Conservation (phyloP, 179 eudicot genomes). For the Spinacia oleracea region DNA sequence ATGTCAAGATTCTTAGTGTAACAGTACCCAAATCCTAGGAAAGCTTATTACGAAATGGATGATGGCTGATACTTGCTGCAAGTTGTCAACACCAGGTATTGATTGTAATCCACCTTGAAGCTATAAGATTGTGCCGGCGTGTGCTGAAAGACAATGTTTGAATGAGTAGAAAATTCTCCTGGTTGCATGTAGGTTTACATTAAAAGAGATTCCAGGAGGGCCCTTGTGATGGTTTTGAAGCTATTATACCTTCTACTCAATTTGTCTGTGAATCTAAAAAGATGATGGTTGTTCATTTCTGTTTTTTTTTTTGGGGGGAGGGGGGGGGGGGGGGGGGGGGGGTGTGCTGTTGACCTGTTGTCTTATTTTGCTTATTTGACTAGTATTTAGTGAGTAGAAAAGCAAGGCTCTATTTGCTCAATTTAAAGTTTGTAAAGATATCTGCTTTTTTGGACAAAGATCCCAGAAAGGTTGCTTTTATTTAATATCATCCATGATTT, state of each 20-base stretch:
- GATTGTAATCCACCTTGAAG: background rate
- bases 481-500: background rate
- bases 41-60: background rate
- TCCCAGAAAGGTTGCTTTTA: background rate
- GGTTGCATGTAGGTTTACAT: background rate
- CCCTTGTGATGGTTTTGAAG: background rate
- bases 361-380: background rate
- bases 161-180: background rate
- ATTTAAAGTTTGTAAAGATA: background rate
- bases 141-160: background rate
- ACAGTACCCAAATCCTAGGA: constrained; percentile 78
- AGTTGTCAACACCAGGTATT: constrained; percentile 23
- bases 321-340: background rate
- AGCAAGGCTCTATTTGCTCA: background rate
- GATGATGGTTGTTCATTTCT: background rate
- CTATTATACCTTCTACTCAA: background rate
- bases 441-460: background rate
- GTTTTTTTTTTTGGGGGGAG: background rate
- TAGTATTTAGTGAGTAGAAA: background rate
- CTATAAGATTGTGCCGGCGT: background rate
- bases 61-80: constrained; percentile 6
- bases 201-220: background rate
- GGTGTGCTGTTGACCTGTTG: background rate
- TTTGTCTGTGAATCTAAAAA: constrained; percentile 3
- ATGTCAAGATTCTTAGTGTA: constrained; percentile 87